Evolutionary conservation across 257 asterid species (phyloP).

Genomic region (Solanum virginianum): DNA sequence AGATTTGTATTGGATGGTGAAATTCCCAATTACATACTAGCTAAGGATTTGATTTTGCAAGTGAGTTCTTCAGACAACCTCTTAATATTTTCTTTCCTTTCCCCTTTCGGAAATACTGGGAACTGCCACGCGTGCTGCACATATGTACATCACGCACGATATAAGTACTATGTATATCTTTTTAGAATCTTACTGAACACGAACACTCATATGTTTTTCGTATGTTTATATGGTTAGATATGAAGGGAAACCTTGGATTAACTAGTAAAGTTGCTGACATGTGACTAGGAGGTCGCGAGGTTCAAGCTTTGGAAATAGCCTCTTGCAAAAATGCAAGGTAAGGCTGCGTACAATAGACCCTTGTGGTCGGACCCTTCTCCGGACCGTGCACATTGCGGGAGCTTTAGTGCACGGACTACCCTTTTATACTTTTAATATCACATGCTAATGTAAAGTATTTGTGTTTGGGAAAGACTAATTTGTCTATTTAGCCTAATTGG

Average conservation of each 20-base stretch:
- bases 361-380: too few species aligned
- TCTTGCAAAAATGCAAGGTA: too few species aligned
- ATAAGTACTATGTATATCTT: not conserved
- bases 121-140: not conserved
- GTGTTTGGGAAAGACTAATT: not conserved
- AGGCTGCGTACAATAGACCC: too few species aligned
- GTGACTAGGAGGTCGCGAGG: too few species aligned
- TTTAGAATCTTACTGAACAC: not conserved
- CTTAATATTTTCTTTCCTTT: not conserved
- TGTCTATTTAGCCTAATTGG: not conserved
- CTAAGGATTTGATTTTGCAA: slow-evolving; percentile 94
- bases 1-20: slow-evolving; percentile 95
- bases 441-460: not conserved
- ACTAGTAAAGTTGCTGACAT: too few species aligned
- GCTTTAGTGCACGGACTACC: too few species aligned
- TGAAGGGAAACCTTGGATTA: too few species aligned
- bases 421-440: not conserved
- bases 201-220: not conserved
- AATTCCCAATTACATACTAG: slow-evolving; percentile 88
- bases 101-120: not conserved
- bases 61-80: slow-evolving; percentile 26
- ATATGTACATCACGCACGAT: not conserved
- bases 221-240: not conserved
- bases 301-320: too few species aligned
- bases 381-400: too few species aligned